Base-by-base conservation (phyloP, 2,329 filamentous ascomycete genomes). In the Fusarium mangiferae region DNA sequence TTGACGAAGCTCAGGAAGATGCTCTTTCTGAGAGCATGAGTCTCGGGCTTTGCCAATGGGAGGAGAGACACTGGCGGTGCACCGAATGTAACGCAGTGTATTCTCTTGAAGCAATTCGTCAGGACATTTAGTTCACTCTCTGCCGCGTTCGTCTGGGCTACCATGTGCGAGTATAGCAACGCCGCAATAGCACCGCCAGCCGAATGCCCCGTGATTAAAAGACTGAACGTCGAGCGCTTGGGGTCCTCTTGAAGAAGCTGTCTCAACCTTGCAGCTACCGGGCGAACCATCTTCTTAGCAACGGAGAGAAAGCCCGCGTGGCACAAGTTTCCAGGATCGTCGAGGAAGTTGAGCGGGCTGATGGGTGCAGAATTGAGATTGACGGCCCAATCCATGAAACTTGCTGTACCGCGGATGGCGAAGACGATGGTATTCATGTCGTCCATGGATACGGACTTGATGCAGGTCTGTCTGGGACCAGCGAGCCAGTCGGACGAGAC, bases 71-170 rank as follows among this genome's bases (percentile, higher is more conserved):
- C 86, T 0, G 94, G 94, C 3, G 94, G 94, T 1, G 93, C 88
- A n/a, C 94, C 94, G 75, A 97, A 97, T 0, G 92, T 95, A 45
- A 97, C 85, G 82, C 94, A 97, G 81, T 97, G 94, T 7, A 97
- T 88, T 46, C 93, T 87, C 78, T 91, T 92, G 84, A 97, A 96
- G 81, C 87, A 91, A 4, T 87, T 87, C 0, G 92, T 91, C 9
- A 97, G 87, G 38, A 85, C 81, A 68, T 88, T 93, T 48, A 97
- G 89, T 78, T 96, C 92, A 12, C 91, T 94, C 46, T 85, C 81
- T 7, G 91, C 85, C 5, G 81, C 81, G 18, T 80, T 82, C 3
- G 86, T 88, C 6, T 84, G 86, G 6, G 90, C 85, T 44, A 96
- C 87, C 91, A 97, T 96, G 81, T 98, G 95, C 41, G 89, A 88